phyloP scores from a whole-genome alignment of 2,329 filamentous ascomycete species.

The Penicillium sclerotiorum region DNA sequence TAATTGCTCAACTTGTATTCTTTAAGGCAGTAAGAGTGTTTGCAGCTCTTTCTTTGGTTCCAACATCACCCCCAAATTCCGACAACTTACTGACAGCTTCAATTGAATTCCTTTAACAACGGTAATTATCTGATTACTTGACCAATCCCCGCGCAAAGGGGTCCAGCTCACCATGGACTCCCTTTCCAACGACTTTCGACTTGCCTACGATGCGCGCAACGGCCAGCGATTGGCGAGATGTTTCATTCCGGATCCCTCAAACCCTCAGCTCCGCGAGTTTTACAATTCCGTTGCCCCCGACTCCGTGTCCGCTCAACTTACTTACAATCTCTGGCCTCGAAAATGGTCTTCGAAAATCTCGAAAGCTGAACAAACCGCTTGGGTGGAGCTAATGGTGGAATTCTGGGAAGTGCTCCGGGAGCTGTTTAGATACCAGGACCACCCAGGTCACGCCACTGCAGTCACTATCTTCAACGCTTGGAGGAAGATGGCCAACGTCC shows the following conservation, averaged over 20 bases:
- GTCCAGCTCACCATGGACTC: slow-evolving; percentile 62
- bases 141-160: not conserved
- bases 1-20: not conserved
- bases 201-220: slow-evolving; percentile 65
- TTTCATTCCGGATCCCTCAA: slow-evolving; percentile 68
- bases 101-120: no score
- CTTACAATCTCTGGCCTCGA: slow-evolving; percentile 70
- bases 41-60: not conserved
- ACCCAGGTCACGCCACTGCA: slow-evolving; percentile 66
- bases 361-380: slow-evolving; percentile 73
- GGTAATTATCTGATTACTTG: no score
- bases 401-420: slow-evolving; percentile 84
- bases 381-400: slow-evolving; percentile 79
- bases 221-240: slow-evolving; percentile 75
- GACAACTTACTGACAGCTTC: no score
- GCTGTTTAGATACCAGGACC: slow-evolving; percentile 67
- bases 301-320: slow-evolving; percentile 50
- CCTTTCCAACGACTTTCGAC: slow-evolving; percentile 72
- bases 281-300: slow-evolving; percentile 70
- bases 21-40: not conserved
- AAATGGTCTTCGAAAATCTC: slow-evolving; percentile 57
- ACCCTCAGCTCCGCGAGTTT: slow-evolving; percentile 69
- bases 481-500: slow-evolving; percentile 76
- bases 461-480: slow-evolving; percentile 82
- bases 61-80: not conserved